Base-by-base conservation (phyloP, 2,329 filamentous ascomycete genomes). In the Davidsoniella neocaledoniae region DNA sequence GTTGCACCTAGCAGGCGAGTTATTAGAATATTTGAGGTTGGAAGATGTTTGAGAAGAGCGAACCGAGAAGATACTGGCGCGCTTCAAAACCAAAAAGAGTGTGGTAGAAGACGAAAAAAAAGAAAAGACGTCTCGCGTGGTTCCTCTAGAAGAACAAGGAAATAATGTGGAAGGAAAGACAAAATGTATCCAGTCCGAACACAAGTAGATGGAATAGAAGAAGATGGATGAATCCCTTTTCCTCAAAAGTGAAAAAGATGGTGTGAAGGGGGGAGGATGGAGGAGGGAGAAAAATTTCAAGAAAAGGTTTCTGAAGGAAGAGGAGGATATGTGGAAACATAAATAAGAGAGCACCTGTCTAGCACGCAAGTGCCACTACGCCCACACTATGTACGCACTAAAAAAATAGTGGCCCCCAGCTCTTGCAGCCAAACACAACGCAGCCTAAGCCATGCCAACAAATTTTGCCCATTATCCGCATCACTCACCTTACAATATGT, bases 71-170 rank as follows among this genome's bases (percentile, higher is more conserved):
- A 46, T 12, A 47, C 48, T 47, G 48, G 39, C 44, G 51, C 36
- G 51, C 51, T 37, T 36, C 25, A 46, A 38, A 49, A 40, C 25
- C 43, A 49, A 49, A 38, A 48, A 47, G 41, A 25, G 33, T 48
- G 63, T 61, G 65, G 61, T 64, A 61, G 60, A 39, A 48, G 19
- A 47, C 50, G 16, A 48, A 55, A 66, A 66, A 66, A 64, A 66
- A 65, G 60, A 61, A 59, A 59, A 63, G 63, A 60, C 64, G 65
- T 64, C 63, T 49, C 47, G 38, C 48, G 51, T 49, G 41, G 46
- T 67, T 68, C 65, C 67, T 52, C 68, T 68, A 65, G 63, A 68
- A 65, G 62, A 62, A 67, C 63, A 61, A 68, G 65, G 60, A 62
- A 63, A 38, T 33, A 46, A 47, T 42, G 54, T 52, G 44, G 50